Base-by-base conservation (phyloP, 2,329 filamentous ascomycete species). In the Fusarium multiceps region DNA sequence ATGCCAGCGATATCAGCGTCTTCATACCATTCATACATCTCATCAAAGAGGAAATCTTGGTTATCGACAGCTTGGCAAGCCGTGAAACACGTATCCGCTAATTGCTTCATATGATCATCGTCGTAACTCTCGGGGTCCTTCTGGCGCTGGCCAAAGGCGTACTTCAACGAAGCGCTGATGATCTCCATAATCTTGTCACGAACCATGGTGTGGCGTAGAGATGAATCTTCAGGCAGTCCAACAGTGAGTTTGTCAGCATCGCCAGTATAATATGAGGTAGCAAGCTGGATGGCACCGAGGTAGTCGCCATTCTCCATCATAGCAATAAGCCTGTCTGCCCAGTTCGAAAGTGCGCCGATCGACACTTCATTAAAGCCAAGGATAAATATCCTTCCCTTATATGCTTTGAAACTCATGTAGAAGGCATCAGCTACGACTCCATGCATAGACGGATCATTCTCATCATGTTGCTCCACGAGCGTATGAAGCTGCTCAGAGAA, bases 281-380 rank as follows among this genome's bases (percentile, higher is more conserved):
- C 97, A 62, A 99, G 85, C 69, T 91, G 88, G 64, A 99, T 97
- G 3, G 96, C 94, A 14, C 90, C 92, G 69, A 99, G 92, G 76
- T 97, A 97, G 79, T 98, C 94, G n/a, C 96, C 96, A 59, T 94
- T 89, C 78, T 98, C 94, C 93, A 99, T 98, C 72, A 98, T 85
- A 1, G 95, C 94, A 71, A 98, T 90, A 20, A 99, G 84, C 42
- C 96, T 87, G 79, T 99, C 96, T 4, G 96, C 95, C 96, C 96
- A 99, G 73, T 99, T 99, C 1, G 96, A 98, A 34, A 99, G 82
- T 7, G 92, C 92, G 3, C 96, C 96, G 49, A 98, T 93, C 1
- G 93, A 93, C 42, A 98, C 84, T 76, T 98, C 95, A 76, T 95
- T 96, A 81, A 95, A 94, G n/a, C 96, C 94, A 11, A 99, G 85